A percentile compares a stretch with the other conserved stretches of the same genome.
phyloP scores from a whole-genome alignment of 495 filamentous ascomycete genomes.

The Margaritispora aquatica region DNA sequence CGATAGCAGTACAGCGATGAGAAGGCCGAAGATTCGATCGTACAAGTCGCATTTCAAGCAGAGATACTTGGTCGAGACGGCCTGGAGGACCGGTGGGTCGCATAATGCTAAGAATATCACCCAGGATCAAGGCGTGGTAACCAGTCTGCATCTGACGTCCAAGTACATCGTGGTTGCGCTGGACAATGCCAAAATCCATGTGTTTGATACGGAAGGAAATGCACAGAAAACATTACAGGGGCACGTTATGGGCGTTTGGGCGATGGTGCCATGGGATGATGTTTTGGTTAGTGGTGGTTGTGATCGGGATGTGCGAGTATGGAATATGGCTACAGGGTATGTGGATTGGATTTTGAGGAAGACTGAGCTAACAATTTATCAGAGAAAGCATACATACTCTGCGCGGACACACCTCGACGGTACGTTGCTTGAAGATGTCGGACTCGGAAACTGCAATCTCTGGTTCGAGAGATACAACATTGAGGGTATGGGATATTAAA shows the following conservation, averaged over 20 bases:
- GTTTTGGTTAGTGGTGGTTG: slow-evolving; percentile 93
- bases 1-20: slow-evolving; percentile 26
- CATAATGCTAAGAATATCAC: slow-evolving; percentile 78
- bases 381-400: slow-evolving; percentile 72
- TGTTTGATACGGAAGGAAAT: slow-evolving; percentile 88
- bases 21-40: slow-evolving; percentile 45
- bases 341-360: slow-evolving; percentile 22
- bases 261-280: slow-evolving; percentile 98
- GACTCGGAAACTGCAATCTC: slow-evolving; percentile 90
- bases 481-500: slow-evolving; percentile 90
- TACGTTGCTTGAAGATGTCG: slow-evolving; percentile 96
- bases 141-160: slow-evolving; percentile 84
- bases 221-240: slow-evolving; percentile 85
- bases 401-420: slow-evolving; percentile 91
- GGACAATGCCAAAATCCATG: slow-evolving; percentile 97
- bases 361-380: slow-evolving; percentile 20
- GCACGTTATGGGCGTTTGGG: slow-evolving; percentile 99
- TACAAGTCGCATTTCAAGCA: slow-evolving; percentile 98
- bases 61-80: slow-evolving; percentile 91
- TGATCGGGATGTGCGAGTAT: slow-evolving; percentile 93
- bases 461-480: slow-evolving; percentile 88
- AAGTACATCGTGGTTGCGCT: slow-evolving; percentile 97
- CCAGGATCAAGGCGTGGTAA: slow-evolving; percentile 94
- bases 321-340: slow-evolving; percentile 95
- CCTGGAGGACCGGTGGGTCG: slow-evolving; percentile 84